phyloP scores from a whole-genome alignment of 1,284 basidiomycete genomes.

The Ceratobasidium sp. region DNA sequence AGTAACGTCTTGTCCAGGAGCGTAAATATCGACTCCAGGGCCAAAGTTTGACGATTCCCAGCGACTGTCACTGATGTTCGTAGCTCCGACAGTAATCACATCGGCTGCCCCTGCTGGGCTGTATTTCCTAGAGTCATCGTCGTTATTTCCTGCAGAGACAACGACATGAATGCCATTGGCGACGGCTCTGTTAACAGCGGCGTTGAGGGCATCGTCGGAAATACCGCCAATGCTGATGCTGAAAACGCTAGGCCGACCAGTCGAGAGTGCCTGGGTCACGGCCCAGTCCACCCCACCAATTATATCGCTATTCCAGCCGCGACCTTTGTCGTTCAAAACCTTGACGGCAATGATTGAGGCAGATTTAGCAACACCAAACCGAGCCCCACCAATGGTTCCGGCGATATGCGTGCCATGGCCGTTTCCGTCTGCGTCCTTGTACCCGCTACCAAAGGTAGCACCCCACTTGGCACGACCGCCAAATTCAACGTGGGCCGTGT shows the following conservation, averaged over 20 bases:
- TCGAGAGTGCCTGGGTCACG: constrained; percentile 7
- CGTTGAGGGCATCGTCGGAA: constrained; percentile 14
- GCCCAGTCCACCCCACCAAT: constrained; percentile 44
- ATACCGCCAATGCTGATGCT: constrained; percentile 44
- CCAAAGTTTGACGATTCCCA: constrained; percentile 62
- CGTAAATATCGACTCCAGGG: constrained; percentile 55
- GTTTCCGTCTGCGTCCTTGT: constrained; percentile 11
- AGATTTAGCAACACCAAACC: constrained; percentile 32
- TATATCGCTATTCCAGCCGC: constrained; percentile 81
- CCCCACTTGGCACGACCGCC: constrained; percentile 66
- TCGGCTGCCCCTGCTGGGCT: constrained; percentile 53
- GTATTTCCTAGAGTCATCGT: constrained; percentile 54
- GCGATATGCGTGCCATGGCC: constrained; percentile 42
- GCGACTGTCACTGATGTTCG: constrained; percentile 51
- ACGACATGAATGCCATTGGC: constrained; percentile 41
- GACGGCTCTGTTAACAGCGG: constrained; percentile 35
- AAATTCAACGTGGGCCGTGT: constrained; percentile 67
- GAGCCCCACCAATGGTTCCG: constrained; percentile 39
- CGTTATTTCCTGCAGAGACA: constrained; percentile 48
- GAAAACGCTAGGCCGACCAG: constrained; percentile 43
- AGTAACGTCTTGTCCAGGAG: constrained; percentile 54
- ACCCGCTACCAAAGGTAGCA: constrained; percentile 58
- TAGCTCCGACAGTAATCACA: constrained; percentile 55
- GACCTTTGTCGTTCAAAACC: constrained; percentile 92
- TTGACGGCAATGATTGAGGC: constrained; percentile 87